A percentile compares a stretch with the other conserved stretches of the same genome.
Conservation (phyloP, 2,329 filamentous ascomycete species). For the Penicillium crustosum region DNA sequence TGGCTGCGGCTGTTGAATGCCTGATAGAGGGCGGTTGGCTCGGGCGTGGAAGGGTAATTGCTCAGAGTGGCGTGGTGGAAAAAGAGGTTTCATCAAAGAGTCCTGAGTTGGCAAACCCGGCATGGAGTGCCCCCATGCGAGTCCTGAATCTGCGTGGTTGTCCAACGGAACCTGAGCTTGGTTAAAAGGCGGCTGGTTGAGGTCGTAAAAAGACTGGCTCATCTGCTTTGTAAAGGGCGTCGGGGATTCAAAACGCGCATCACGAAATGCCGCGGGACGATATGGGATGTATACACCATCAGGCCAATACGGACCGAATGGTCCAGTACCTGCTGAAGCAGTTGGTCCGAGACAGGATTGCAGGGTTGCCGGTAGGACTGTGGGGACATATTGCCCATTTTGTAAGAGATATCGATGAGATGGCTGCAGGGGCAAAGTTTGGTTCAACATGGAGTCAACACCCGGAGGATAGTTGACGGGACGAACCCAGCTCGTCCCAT, state of each 20-base stretch:
- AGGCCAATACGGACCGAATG: constrained; percentile 64
- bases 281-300: constrained; percentile 63
- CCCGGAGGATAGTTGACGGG: constrained; percentile 50
- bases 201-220: constrained; percentile 31
- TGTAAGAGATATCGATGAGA: constrained; percentile 44
- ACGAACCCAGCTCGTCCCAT: constrained; percentile 44
- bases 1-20: constrained; percentile 20
- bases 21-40: constrained; percentile 27
- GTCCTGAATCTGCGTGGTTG: constrained; percentile 27
- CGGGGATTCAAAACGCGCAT: constrained; percentile 48
- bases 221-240: constrained; percentile 25
- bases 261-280: constrained; percentile 57
- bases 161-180: constrained; percentile 28
- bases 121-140: constrained; percentile 36
- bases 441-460: constrained; percentile 62
- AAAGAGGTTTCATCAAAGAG: constrained; percentile 34
- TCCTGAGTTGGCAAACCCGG: constrained; percentile 31
- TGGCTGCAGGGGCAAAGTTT: constrained; percentile 50
- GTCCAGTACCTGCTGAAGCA: constrained; percentile 56
- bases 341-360: constrained; percentile 60
- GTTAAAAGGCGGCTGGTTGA: constrained; percentile 31
- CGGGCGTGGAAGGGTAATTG: constrained; percentile 32
- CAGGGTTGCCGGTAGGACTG: constrained; percentile 59
- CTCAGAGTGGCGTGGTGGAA: constrained; percentile 40
- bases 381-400: constrained; percentile 55